Percentiles rank a stretch among this genome's conserved stretches.
phyloP scores from a whole-genome alignment of 1,139 yeast species.

The Pichia inconspicua region DNA sequence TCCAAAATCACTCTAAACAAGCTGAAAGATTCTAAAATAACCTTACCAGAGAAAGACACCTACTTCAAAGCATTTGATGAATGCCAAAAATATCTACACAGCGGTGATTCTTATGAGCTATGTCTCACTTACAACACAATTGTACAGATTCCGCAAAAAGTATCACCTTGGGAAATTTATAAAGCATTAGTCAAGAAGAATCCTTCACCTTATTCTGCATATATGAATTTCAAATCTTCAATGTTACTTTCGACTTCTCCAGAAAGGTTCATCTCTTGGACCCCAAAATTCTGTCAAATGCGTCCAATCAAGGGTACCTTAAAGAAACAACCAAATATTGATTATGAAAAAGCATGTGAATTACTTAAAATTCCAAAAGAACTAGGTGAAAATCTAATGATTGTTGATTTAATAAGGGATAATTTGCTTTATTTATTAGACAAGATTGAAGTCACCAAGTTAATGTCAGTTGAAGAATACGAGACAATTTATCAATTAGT shows the following conservation, averaged over 20 bases:
- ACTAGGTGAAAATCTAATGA: conserved; percentile 93
- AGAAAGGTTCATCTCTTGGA: conserved; percentile 86
- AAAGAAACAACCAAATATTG: conserved; percentile 46
- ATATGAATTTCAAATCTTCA: conserved; percentile 58
- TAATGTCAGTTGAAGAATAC: conserved; percentile 92
- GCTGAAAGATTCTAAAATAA: conserved; percentile 28
- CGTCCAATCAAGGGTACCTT: conserved; percentile 97
- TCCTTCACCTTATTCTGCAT: conserved; percentile 92
- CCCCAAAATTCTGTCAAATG: conserved; percentile 53
- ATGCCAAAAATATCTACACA: conserved; percentile 62
- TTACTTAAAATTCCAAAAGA: conserved; percentile 83
- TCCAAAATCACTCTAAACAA: background rate
- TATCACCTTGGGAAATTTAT: conserved; percentile 73
- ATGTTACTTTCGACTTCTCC: conserved; percentile 83
- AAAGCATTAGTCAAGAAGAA: conserved; percentile 62
- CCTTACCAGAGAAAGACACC: conserved; percentile 45
- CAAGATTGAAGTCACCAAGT: conserved; percentile 60
- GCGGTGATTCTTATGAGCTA: conserved; percentile 91
- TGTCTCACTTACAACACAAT: conserved; percentile 80
- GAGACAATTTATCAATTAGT: conserved; percentile 86
- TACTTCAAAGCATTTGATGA: conserved; percentile 50
- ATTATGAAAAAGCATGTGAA: conserved; percentile 50
- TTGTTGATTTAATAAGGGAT: conserved; percentile 90
- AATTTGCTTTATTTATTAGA: conserved; percentile 71
- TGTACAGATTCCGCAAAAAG: conserved; percentile 38